phyloP scores from a whole-genome alignment of 2,329 filamentous ascomycete species.

The Beauveria sp. region DNA sequence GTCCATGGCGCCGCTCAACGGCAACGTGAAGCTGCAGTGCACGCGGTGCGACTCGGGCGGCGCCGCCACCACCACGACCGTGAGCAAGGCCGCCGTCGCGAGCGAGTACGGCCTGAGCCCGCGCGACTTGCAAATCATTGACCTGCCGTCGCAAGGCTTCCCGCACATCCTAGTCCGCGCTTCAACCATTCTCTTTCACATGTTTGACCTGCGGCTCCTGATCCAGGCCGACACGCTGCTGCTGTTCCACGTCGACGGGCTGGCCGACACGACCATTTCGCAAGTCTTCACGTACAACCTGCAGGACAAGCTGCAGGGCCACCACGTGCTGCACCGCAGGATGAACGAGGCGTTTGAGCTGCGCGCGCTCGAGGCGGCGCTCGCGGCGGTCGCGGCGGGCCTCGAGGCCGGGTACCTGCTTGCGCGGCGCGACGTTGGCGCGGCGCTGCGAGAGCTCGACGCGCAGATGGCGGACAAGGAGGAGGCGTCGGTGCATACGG shows the following conservation, averaged over 20 bases:
- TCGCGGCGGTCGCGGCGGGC: slow-evolving; percentile 24
- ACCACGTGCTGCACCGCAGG: slow-evolving; percentile 20
- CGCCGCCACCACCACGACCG: not conserved
- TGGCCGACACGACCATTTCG: slow-evolving; percentile 5
- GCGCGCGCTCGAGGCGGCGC: slow-evolving; percentile 26
- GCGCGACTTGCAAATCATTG: slow-evolving; percentile 26
- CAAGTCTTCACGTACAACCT: slow-evolving; percentile 20
- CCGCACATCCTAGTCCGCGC: slow-evolving; percentile 27
- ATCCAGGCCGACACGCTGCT: slow-evolving; percentile 24
- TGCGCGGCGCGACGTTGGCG: slow-evolving; percentile 11
- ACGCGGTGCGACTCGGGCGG: slow-evolving; percentile 2
- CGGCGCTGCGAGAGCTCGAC: slow-evolving; percentile 9
- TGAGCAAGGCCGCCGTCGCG: slow-evolving; percentile 14
- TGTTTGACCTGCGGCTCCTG: slow-evolving; percentile 28
- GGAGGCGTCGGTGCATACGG: slow-evolving; percentile 16
- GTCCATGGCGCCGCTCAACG: slow-evolving; percentile 6
- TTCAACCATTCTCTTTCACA: slow-evolving; percentile 24
- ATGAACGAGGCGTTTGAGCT: slow-evolving; percentile 24
- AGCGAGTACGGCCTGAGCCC: slow-evolving; percentile 11
- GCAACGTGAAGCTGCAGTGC: slow-evolving; percentile 6
- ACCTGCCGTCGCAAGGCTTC: slow-evolving; percentile 25
- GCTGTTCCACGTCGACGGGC: slow-evolving; percentile 19
- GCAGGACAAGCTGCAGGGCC: slow-evolving; percentile 9
- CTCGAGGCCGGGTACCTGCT: slow-evolving; percentile 26
- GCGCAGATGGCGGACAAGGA: slow-evolving; percentile 13